These are phyloP conservation scores for Pleurotus platypus DNA, from an alignment of 768 basidiomycete genomes.

Conservation along the genomic window DNA sequence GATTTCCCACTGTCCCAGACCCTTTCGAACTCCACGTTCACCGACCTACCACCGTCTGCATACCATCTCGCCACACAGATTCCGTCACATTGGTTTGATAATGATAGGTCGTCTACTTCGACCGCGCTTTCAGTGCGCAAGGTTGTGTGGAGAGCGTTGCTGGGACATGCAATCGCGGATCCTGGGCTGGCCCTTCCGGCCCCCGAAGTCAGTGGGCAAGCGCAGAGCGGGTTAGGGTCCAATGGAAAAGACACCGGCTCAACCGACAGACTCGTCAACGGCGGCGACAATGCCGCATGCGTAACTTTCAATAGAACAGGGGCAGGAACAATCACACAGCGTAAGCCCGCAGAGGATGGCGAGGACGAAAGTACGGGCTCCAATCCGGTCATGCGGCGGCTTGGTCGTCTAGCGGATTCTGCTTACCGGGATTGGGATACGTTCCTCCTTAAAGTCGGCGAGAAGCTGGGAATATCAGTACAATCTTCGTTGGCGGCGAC, in stretches of 20 bases:
- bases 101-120: conserved; percentile 23
- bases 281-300: too few relatives aligned
- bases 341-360: neutral
- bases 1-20: conserved; percentile 55
- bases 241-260: too few relatives aligned
- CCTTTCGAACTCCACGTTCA: conserved; percentile 28
- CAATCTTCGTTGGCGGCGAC: neutral
- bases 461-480: conserved; percentile 23
- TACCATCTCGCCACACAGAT: conserved; percentile 72
- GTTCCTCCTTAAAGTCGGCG: conserved; percentile 32
- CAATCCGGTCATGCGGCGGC: conserved; percentile 36
- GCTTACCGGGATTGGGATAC: conserved; percentile 48
- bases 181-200: too few relatives aligned
- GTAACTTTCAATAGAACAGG: neutral
- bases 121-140: conserved; percentile 59
- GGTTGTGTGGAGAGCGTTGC: conserved; percentile 66
- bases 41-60: conserved; percentile 42
- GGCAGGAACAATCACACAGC: conserved; percentile 3
- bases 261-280: too few relatives aligned
- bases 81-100: conserved; percentile 57
- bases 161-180: neutral
- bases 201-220: too few relatives aligned
- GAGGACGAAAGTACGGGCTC: conserved; percentile 27
- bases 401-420: conserved; percentile 49
- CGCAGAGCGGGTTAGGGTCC: too few relatives aligned